phyloP scores from a whole-genome alignment of 2,329 filamentous ascomycete genomes.

The Xylaria sp. region DNA sequence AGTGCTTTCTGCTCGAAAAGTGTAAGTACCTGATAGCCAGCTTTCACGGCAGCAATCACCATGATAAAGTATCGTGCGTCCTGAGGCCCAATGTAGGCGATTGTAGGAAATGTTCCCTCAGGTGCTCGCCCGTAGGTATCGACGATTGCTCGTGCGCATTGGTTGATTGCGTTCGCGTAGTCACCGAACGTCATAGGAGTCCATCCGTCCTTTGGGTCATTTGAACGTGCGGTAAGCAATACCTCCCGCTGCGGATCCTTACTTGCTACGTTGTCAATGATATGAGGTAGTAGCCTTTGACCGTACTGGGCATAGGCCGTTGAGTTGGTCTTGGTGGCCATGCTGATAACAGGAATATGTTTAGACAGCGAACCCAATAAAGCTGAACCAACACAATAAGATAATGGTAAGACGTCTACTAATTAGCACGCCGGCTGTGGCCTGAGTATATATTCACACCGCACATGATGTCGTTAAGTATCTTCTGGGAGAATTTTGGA shows the following conservation, averaged over 20 bases:
- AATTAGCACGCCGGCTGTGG: not conserved
- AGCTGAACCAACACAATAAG: not conserved
- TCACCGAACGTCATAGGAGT: slow-evolving; percentile 49
- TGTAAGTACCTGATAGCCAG: slow-evolving; percentile 46
- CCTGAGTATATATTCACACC: slow-evolving; percentile 4
- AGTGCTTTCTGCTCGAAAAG: slow-evolving; percentile 24
- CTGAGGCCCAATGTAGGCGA: slow-evolving; percentile 57
- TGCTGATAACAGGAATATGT: not conserved
- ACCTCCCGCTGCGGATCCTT: slow-evolving; percentile 49
- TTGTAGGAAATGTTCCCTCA: slow-evolving; percentile 48
- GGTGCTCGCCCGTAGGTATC: slow-evolving; percentile 44
- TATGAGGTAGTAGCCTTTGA: slow-evolving; percentile 51
- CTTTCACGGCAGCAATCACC: slow-evolving; percentile 39
- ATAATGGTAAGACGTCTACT: not conserved
- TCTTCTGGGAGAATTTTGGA: not conserved
- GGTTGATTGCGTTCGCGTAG: slow-evolving; percentile 53
- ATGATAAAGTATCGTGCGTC: slow-evolving; percentile 40
- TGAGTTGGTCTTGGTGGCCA: not conserved
- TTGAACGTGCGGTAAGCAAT: slow-evolving; percentile 49
- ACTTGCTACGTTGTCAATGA: slow-evolving; percentile 53
- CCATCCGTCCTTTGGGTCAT: slow-evolving; percentile 53
- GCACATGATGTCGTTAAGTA: not conserved
- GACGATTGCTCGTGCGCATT: slow-evolving; percentile 51
- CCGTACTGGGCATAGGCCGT: slow-evolving; percentile 25
- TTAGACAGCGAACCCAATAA: not conserved